phyloP scores from a whole-genome alignment of 1,284 basidiomycete species.

The Leccinum brunneo-olivaceum region DNA sequence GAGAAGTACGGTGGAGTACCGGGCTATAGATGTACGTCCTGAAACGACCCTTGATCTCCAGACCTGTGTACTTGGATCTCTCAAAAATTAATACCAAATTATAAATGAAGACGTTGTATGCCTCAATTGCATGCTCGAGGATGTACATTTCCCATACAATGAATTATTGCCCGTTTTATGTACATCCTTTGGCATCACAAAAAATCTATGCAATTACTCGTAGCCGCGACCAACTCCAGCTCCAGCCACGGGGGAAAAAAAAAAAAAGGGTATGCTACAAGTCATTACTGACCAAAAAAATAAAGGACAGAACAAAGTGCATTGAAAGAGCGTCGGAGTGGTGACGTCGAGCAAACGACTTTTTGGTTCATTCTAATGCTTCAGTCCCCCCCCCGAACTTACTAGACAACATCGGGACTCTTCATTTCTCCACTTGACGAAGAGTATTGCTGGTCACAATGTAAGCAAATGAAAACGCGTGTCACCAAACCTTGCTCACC shows the following conservation, averaged over 20 bases:
- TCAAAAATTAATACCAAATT: too few relatives aligned
- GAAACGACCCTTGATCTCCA: too few relatives aligned
- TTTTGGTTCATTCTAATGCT: slow-evolving; percentile 4
- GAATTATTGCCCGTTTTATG: too few relatives aligned
- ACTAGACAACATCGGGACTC: slow-evolving; percentile 20
- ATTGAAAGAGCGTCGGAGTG: slow-evolving; percentile 8
- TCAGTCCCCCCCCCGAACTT: background rate
- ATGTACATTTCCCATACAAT: too few relatives aligned
- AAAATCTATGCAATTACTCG: slow-evolving; percentile 5
- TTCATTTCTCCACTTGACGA: slow-evolving; percentile 14
- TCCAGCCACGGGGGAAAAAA: slow-evolving; percentile 8
- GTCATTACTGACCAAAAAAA: slow-evolving; percentile 6
- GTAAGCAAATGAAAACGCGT: slow-evolving; percentile 3
- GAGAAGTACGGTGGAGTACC: too few relatives aligned
- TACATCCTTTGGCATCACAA: too few relatives aligned
- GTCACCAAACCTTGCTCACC: slow-evolving; percentile 11
- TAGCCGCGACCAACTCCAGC: slow-evolving; percentile 11
- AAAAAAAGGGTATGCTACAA: slow-evolving; percentile 17
- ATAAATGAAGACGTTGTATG: too few relatives aligned
- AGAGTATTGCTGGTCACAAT: slow-evolving; percentile 15
- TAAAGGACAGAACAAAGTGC: background rate
- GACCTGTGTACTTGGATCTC: too few relatives aligned
- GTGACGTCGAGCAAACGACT: background rate
- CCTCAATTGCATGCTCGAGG: too few relatives aligned
- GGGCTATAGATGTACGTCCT: too few relatives aligned